Percentiles rank a stretch among this genome's conserved stretches.
phyloP scores from a whole-genome alignment of 2,329 filamentous ascomycete species.

The Xylaria sp. region DNA sequence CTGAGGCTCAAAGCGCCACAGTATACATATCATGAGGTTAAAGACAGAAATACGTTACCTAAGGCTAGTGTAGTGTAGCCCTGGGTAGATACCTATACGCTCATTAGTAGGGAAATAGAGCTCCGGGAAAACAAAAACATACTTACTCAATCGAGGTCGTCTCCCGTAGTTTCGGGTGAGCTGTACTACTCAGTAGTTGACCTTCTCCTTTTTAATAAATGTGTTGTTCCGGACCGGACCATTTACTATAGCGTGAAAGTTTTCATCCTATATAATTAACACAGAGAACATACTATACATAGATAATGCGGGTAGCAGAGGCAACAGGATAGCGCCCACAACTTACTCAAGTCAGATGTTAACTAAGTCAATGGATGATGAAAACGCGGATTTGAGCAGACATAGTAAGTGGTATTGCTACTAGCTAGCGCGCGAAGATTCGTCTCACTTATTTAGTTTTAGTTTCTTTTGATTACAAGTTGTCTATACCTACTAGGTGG shows the following conservation, averaged over 20 bases:
- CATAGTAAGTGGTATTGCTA: too few species aligned
- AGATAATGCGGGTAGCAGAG: too few species aligned
- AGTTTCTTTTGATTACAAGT: too few species aligned
- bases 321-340: too few species aligned
- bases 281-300: too few species aligned
- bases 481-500: too few species aligned
- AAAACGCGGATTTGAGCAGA: too few species aligned
- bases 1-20: not conserved
- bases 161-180: constrained; percentile 14
- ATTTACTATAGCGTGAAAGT: not conserved
- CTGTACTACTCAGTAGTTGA: constrained; percentile 5
- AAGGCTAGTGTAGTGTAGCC: not conserved
- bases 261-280: too few species aligned
- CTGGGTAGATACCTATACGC: not conserved
- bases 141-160: constrained; percentile 18
- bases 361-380: too few species aligned
- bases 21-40: not conserved
- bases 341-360: too few species aligned
- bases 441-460: too few species aligned
- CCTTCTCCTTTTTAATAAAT: constrained; percentile 16
- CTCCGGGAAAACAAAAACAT: constrained; percentile 6
- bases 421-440: not conserved
- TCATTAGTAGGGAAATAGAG: constrained; percentile 15
- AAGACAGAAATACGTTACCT: not conserved
- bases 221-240: constrained; percentile 4